Conservation (phyloP, 371 early-diverging fungal species). For the Mucor saturninus region DNA sequence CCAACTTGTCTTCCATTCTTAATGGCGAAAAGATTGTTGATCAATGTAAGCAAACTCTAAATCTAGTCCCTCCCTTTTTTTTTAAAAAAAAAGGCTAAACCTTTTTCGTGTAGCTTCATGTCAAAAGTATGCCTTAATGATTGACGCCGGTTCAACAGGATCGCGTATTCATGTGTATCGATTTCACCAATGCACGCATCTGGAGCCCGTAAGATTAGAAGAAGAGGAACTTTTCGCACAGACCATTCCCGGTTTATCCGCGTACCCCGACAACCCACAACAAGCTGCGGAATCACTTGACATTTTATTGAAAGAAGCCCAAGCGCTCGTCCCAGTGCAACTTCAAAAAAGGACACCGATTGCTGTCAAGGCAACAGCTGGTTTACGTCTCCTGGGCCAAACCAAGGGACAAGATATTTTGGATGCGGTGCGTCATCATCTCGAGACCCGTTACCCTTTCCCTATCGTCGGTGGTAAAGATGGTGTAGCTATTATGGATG, state of each 20-base stretch:
- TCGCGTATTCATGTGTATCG: constrained; percentile 96
- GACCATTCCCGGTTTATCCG: constrained; percentile 87
- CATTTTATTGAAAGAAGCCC: constrained; percentile 72
- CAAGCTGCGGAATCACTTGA: constrained; percentile 85
- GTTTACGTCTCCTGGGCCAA: constrained; percentile 80
- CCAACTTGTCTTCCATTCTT: neutral
- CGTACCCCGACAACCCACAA: constrained; percentile 69
- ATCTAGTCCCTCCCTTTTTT: neutral
- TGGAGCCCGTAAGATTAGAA: constrained; percentile 34
- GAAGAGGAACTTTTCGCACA: constrained; percentile 88
- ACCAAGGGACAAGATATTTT: constrained; percentile 77
- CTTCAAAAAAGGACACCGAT: constrained; percentile 83
- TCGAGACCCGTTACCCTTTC: constrained; percentile 84
- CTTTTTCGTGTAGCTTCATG: constrained; percentile 17
- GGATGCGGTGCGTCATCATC: constrained; percentile 65
- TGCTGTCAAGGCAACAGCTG: constrained; percentile 96
- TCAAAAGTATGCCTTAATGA: constrained; percentile 71
- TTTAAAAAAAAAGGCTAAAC: neutral
- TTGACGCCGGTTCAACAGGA: constrained; percentile 97
- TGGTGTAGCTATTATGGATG: constrained; percentile 92
- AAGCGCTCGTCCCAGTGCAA: constrained; percentile 69
- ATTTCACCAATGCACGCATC: constrained; percentile 76
- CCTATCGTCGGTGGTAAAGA: constrained; percentile 67
- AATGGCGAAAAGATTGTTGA: neutral
- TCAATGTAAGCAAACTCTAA: neutral